Conservation (phyloP, 306 rosid genomes). For the Rosa chinensis region DNA sequence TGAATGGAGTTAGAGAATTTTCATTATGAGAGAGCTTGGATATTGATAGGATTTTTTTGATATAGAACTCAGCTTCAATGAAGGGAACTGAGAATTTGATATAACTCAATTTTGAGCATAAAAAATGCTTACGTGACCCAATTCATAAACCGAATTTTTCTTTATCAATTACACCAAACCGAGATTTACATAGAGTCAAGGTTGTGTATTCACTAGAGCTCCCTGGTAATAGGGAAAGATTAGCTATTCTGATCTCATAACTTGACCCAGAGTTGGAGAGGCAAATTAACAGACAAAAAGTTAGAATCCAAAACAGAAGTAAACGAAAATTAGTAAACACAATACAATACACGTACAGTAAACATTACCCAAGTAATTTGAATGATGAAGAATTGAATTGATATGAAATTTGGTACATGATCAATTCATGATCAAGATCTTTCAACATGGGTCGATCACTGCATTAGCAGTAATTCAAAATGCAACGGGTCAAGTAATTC, state of each 20-base stretch:
- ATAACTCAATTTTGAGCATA: no score
- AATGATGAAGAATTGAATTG: not conserved
- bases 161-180: no score
- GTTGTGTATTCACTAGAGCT: not conserved
- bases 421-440: constrained; percentile 4
- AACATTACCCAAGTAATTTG: not conserved
- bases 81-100: no score
- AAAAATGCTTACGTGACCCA: no score
- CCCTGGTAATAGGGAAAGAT: not conserved
- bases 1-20: not conserved
- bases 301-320: not conserved
- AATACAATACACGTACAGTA: not conserved
- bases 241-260: not conserved
- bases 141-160: no score
- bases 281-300: not conserved
- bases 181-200: no score
- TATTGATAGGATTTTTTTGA: no score
- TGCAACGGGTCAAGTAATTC: constrained; percentile 16
- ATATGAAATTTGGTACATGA: not conserved
- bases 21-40: not conserved
- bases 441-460: constrained; percentile 8
- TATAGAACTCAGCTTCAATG: no score
- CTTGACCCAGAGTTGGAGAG: not conserved
- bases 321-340: not conserved
- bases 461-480: not conserved